Evolutionary conservation across 805 yeast genomes (phyloP).

Genomic region (Teunomyces atbi): DNA sequence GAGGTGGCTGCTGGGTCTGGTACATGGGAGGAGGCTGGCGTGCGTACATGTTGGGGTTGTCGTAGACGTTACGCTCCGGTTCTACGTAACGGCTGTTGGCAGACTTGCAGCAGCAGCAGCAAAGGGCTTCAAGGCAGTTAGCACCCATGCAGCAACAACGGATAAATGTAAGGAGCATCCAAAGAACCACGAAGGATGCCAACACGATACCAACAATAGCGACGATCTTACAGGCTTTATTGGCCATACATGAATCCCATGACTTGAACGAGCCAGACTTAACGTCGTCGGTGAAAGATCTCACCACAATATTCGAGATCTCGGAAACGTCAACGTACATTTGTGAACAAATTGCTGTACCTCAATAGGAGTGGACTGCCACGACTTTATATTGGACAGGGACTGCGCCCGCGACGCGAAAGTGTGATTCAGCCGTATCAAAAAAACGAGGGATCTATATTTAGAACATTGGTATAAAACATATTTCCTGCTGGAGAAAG

Average conservation of each 20-base stretch:
- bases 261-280: constrained; percentile 50
- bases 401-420: not conserved
- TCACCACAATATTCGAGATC: not conserved
- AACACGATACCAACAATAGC: constrained; percentile 71
- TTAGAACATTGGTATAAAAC: too few relatives aligned
- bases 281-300: constrained; percentile 17
- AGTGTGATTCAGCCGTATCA: not conserved
- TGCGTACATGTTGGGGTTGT: constrained; percentile 37
- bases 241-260: constrained; percentile 83
- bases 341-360: not conserved
- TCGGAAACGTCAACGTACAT: constrained; percentile 9
- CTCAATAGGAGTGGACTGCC: not conserved
- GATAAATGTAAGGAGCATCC: constrained; percentile 55
- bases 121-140: constrained; percentile 41
- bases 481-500: too few relatives aligned
- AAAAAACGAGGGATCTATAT: not conserved
- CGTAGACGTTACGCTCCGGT: constrained; percentile 21
- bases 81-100: constrained; percentile 16
- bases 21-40: constrained; percentile 15
- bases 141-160: constrained; percentile 59
- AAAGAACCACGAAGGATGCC: constrained; percentile 51
- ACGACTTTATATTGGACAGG: not conserved
- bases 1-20: constrained; percentile 13
- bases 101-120: constrained; percentile 47
- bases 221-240: constrained; percentile 69